Percentiles rank a stretch among this genome's conserved stretches.
These are phyloP conservation scores for Malus asiatica DNA, from an alignment of 306 rosid species.

Conservation along the genomic window DNA sequence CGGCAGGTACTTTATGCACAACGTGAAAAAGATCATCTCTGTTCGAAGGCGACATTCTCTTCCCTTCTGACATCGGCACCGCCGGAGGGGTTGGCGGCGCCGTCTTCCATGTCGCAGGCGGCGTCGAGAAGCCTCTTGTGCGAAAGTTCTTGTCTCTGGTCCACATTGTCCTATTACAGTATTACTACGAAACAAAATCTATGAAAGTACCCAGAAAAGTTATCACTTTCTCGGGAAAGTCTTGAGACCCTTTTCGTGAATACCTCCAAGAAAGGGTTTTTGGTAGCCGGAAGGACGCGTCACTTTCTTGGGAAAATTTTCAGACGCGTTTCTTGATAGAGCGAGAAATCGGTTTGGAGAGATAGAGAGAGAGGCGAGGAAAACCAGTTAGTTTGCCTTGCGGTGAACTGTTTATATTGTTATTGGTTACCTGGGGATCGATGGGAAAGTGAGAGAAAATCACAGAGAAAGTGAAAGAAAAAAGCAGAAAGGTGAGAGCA, in stretches of 20 bases:
- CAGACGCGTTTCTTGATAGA: slow-evolving; percentile 12
- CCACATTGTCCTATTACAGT: slow-evolving; percentile 30
- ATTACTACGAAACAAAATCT: neutral
- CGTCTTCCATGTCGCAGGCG: slow-evolving; percentile 40
- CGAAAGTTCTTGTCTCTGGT: slow-evolving; percentile 28
- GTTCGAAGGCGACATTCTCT: slow-evolving; percentile 34
- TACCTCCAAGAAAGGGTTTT: slow-evolving; percentile 12
- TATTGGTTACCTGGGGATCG: slow-evolving; percentile 2
- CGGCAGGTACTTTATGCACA: slow-evolving; percentile 76
- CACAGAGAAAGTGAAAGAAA: slow-evolving; percentile 17
- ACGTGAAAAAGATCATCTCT: slow-evolving; percentile 54
- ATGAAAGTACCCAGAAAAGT: neutral
- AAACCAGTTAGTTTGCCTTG: neutral
- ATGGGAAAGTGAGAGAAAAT: slow-evolving; percentile 12
- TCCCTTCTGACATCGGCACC: slow-evolving; percentile 51
- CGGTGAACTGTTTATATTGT: neutral
- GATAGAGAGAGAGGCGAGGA: neutral
- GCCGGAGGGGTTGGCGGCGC: slow-evolving; percentile 24
- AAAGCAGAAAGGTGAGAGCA: slow-evolving; percentile 2
- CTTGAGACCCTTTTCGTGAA: slow-evolving; percentile 16
- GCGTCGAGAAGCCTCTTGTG: slow-evolving; percentile 49
- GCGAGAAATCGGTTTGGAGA: neutral
- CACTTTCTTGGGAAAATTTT: neutral
- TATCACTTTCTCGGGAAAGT: slow-evolving; percentile 24
- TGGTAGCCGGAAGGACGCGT: neutral